A percentile compares a stretch with the other conserved stretches of the same genome.
Evolutionary conservation across 352 stramenopile genomes (phyloP).

Genomic region (Pythium apleroticum): DNA sequence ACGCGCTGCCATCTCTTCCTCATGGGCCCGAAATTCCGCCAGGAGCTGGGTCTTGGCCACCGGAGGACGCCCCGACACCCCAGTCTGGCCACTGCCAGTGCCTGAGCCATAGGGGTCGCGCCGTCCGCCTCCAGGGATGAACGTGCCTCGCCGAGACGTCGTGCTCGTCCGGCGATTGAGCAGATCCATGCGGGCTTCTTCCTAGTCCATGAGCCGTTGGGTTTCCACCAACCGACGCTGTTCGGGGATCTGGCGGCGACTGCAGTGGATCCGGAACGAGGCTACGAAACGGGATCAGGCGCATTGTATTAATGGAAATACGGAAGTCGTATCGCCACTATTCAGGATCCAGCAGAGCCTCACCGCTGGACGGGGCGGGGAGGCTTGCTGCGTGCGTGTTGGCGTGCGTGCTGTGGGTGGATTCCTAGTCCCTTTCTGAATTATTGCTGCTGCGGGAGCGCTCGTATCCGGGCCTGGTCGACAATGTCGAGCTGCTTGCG

Average conservation of each 20-base stretch:
- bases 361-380: background rate
- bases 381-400: slow-evolving; percentile 10
- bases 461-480: slow-evolving; percentile 56
- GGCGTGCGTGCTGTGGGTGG: background rate
- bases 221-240: slow-evolving; percentile 2
- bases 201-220: background rate
- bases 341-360: background rate
- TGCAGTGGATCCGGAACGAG: background rate
- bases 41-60: slow-evolving; percentile 36
- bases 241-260: background rate
- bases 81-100: background rate
- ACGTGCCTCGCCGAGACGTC: slow-evolving; percentile 17
- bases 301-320: slow-evolving; percentile 5
- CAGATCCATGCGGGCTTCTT: slow-evolving; percentile 19
- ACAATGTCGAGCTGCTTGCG: slow-evolving; percentile 81
- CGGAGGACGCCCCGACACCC: background rate
- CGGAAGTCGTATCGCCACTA: background rate
- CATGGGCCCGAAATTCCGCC: slow-evolving; percentile 55
- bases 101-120: background rate
- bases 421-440: background rate
- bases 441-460: slow-evolving; percentile 6
- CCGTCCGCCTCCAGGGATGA: slow-evolving; percentile 27
- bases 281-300: background rate
- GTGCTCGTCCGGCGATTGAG: slow-evolving; percentile 15
- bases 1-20: slow-evolving; percentile 49